Evolutionary conservation across 495 filamentous ascomycete species (phyloP).

Genomic region (Talaromyces nanjingensis): DNA sequence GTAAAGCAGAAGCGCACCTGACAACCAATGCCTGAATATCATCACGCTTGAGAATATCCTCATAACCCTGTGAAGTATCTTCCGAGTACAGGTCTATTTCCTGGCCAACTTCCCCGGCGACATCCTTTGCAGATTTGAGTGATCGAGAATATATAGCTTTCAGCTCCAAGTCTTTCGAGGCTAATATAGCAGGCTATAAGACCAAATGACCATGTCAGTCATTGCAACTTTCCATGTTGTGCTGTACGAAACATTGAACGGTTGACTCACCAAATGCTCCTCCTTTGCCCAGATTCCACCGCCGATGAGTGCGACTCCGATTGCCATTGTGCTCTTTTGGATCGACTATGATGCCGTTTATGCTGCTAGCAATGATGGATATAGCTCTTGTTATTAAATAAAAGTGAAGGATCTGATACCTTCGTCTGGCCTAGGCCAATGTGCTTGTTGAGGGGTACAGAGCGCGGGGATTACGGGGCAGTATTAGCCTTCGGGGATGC

Average conservation of each 20-base stretch:
- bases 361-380: not conserved
- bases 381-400: not conserved
- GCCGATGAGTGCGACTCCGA: slow-evolving; percentile 1
- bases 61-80: slow-evolving; percentile 52
- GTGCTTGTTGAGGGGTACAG: not conserved
- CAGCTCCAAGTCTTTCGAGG: slow-evolving; percentile 34
- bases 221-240: not conserved
- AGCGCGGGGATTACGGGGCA: not conserved
- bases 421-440: not conserved
- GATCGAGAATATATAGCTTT: slow-evolving; percentile 61
- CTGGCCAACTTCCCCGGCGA: slow-evolving; percentile 14
- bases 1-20: slow-evolving; percentile 32
- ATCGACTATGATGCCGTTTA: not conserved
- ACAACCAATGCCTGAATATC: slow-evolving; percentile 68
- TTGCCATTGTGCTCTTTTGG: not conserved
- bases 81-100: slow-evolving; percentile 52
- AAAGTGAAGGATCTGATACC: not conserved
- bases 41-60: slow-evolving; percentile 53
- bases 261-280: slow-evolving; percentile 21
- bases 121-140: slow-evolving; percentile 39
- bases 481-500: not conserved
- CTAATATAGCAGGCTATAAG: slow-evolving; percentile 41
- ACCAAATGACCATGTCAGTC: not conserved
- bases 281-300: slow-evolving; percentile 5
- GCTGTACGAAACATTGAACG: too few relatives aligned